These are phyloP conservation scores for Solanum bulbocastanum DNA, from an alignment of 257 asterid genomes.

Conservation along the genomic window DNA sequence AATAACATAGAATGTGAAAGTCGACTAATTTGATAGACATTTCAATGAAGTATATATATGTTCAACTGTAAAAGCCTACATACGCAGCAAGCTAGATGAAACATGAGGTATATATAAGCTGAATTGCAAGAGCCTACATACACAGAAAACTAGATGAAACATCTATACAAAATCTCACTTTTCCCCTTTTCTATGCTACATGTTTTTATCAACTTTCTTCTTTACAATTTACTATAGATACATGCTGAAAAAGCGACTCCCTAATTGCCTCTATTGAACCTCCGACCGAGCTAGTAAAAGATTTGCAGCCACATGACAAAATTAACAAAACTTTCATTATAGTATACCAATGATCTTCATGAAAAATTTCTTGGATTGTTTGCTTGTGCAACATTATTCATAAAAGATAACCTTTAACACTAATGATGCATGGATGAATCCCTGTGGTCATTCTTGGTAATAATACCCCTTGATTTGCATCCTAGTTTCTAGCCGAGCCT, in stretches of 20 bases:
- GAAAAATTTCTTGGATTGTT: background rate
- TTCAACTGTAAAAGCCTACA: background rate
- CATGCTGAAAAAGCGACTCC: background rate
- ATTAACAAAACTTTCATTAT: background rate
- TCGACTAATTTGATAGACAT: too few species aligned
- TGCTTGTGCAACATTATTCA: background rate
- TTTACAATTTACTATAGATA: conserved; percentile 9
- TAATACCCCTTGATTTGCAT: conserved; percentile 71
- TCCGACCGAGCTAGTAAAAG: background rate
- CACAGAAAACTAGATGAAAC: background rate
- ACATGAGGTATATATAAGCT: background rate
- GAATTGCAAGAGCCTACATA: background rate
- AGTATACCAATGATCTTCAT: background rate
- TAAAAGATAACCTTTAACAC: background rate
- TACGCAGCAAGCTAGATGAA: background rate
- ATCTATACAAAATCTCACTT: background rate
- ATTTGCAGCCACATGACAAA: background rate
- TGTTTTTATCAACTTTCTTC: background rate
- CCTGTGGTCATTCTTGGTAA: conserved; percentile 60
- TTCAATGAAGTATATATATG: too few species aligned
- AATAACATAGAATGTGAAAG: background rate
- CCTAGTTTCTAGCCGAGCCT: conserved; percentile 76
- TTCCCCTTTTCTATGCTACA: background rate
- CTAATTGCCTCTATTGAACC: background rate
- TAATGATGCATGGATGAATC: background rate